Conservation (phyloP, 2,329 filamentous ascomycete genomes). For the Fusarium foetens region DNA sequence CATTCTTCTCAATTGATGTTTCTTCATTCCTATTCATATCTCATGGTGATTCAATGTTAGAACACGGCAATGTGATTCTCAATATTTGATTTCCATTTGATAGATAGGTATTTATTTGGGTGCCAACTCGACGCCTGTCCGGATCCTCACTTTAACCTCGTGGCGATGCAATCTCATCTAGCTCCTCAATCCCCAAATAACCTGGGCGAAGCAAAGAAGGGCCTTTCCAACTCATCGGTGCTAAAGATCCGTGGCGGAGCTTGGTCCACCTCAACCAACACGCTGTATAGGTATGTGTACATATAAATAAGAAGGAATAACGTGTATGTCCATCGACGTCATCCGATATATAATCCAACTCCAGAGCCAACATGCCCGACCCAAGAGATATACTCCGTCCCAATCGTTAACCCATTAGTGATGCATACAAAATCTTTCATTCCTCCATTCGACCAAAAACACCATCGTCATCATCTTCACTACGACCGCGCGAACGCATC, state of each 20-base stretch:
- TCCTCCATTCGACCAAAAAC: constrained; percentile 98
- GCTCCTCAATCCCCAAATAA: constrained; percentile 25
- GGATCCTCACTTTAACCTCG: constrained; percentile 77
- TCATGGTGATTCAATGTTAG: constrained; percentile 10
- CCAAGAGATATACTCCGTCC: constrained; percentile 44
- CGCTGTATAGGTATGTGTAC: constrained; percentile 50
- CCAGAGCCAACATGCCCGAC: constrained; percentile 47
- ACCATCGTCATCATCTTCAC: constrained; percentile 92
- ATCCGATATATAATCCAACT: constrained; percentile 48
- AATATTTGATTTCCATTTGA: constrained; percentile 47
- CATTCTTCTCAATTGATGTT: neutral
- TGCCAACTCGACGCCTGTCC: constrained; percentile 71
- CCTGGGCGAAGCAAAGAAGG: constrained; percentile 45
- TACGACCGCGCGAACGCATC: constrained; percentile 68
- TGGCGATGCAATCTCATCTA: constrained; percentile 61
- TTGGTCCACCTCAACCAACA: constrained; percentile 63
- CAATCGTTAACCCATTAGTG: constrained; percentile 41
- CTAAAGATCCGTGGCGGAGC: constrained; percentile 72
- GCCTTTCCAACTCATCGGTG: constrained; percentile 73
- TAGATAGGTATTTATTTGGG: constrained; percentile 53
- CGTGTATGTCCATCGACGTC: constrained; percentile 48
- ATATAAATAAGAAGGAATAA: constrained; percentile 60
- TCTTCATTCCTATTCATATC: neutral
- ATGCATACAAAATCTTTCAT: constrained; percentile 63
- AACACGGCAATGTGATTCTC: constrained; percentile 24